phyloP scores from a whole-genome alignment of 139 green algal species.

The Zygnema cylindricum region DNA sequence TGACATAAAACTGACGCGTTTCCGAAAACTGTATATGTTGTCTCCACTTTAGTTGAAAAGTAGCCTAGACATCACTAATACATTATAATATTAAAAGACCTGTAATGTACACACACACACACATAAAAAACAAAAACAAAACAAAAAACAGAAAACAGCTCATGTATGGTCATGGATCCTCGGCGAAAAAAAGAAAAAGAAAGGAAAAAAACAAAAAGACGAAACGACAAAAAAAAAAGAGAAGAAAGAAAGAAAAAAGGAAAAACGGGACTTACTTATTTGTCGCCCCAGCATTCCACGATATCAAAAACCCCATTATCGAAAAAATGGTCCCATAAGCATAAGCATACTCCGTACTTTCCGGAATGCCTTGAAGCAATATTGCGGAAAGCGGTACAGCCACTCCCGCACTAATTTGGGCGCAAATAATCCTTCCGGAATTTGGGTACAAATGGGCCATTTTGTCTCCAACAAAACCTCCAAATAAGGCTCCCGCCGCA shows the following conservation, averaged over 20 bases:
- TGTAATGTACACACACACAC: background rate
- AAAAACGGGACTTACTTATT: constrained; percentile 69
- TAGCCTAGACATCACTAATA: no score
- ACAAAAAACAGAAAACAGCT: constrained; percentile 3
- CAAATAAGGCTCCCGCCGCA: constrained; percentile 70
- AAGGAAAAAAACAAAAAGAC: no score
- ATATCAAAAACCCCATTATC: constrained; percentile 73
- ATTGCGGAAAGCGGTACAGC: constrained; percentile 34
- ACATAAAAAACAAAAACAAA: background rate
- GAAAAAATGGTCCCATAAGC: constrained; percentile 71
- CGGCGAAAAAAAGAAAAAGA: background rate
- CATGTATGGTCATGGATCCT: background rate
- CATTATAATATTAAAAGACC: no score
- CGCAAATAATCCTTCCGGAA: constrained; percentile 49
- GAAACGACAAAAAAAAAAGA: no score
- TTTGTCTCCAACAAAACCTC: constrained; percentile 74
- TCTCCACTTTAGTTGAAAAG: no score
- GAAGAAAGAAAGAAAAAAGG: background rate
- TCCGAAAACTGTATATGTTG: no score
- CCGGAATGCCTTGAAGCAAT: constrained; percentile 59
- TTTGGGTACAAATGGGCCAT: constrained; percentile 21
- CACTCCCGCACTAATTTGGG: constrained; percentile 43
- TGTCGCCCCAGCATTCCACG: constrained; percentile 70
- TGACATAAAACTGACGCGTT: no score
- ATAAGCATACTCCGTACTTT: constrained; percentile 13